Evolutionary conservation across 345 rosid species (phyloP).

Genomic region (Conringia planisiliqua): DNA sequence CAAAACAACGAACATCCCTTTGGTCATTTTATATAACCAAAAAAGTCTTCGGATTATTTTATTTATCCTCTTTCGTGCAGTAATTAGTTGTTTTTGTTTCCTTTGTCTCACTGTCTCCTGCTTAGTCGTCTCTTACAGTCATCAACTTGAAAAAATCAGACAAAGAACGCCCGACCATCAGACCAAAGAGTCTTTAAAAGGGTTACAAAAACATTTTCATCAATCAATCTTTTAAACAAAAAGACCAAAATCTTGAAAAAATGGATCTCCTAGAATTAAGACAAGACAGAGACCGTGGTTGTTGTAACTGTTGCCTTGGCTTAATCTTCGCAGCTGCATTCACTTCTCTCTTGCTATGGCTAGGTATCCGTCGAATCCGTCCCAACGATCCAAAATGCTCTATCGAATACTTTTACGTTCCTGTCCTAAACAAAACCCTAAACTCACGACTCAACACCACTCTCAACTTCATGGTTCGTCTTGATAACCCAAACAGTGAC

Average conservation of each 20-base stretch:
- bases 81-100: background rate
- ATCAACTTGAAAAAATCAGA: background rate
- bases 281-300: background rate
- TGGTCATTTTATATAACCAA: no score
- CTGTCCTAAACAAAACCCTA: slow-evolving; percentile 50
- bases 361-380: background rate
- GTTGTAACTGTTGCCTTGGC: background rate
- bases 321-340: background rate
- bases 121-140: background rate
- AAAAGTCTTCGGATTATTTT: no score
- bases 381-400: slow-evolving; percentile 43
- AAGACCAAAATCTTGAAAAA: background rate
- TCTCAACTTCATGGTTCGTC: slow-evolving; percentile 44
- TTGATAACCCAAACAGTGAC: slow-evolving; percentile 63
- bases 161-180: background rate
- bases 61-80: no score
- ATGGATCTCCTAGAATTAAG: background rate
- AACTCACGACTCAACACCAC: slow-evolving; percentile 26
- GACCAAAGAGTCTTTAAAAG: background rate
- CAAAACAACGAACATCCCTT: no score
- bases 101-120: background rate
- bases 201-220: background rate
- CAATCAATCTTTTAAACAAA: background rate
- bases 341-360: background rate
- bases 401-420: slow-evolving; percentile 48